Evolutionary conservation across 768 basidiomycete species (phyloP).

Genomic region (Fistulinella prunicolor): DNA sequence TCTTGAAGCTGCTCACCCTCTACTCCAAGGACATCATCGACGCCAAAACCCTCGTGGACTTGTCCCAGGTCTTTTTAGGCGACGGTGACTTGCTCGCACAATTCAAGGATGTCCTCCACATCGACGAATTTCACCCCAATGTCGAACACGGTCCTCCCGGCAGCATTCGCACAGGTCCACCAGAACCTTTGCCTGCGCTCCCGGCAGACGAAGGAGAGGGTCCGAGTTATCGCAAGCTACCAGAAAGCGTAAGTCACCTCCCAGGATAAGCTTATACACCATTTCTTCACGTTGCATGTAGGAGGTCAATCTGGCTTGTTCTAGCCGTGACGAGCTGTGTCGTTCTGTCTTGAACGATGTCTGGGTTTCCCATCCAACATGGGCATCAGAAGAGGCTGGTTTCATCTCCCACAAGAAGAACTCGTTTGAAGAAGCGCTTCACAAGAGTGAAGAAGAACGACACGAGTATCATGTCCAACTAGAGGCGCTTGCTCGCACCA

Average conservation of each 20-base stretch:
- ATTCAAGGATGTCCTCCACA: conserved; percentile 84
- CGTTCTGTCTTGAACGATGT: conserved; percentile 95
- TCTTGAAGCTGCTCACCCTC: conserved; percentile 87
- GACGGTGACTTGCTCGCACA: conserved; percentile 75
- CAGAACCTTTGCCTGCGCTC: conserved; percentile 73
- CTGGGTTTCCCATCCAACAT: conserved; percentile 98
- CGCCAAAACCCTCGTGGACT: conserved; percentile 73
- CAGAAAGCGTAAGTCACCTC: conserved; percentile 68
- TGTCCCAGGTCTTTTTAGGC: conserved; percentile 77
- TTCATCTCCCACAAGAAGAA: conserved; percentile 97
- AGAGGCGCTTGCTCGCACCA: conserved; percentile 86
- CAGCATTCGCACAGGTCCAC: conserved; percentile 71
- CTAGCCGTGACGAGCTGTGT: conserved; percentile 90
- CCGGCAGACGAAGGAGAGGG: conserved; percentile 85
- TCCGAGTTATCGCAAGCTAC: conserved; percentile 89
- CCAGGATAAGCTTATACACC: neutral
- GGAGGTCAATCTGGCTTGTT: conserved; percentile 90
- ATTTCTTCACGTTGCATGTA: conserved; percentile 31
- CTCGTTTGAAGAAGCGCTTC: conserved; percentile 89
- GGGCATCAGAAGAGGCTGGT: conserved; percentile 95
- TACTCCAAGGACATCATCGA: conserved; percentile 94
- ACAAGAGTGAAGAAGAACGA: conserved; percentile 96
- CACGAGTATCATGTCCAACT: conserved; percentile 97
- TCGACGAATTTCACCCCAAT: conserved; percentile 63
- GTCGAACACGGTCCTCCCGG: conserved; percentile 72